A percentile compares a stretch with the other conserved stretches of the same genome.
Evolutionary conservation across 257 asterid genomes (phyloP).

Genomic region (Ophiorrhiza pumila): DNA sequence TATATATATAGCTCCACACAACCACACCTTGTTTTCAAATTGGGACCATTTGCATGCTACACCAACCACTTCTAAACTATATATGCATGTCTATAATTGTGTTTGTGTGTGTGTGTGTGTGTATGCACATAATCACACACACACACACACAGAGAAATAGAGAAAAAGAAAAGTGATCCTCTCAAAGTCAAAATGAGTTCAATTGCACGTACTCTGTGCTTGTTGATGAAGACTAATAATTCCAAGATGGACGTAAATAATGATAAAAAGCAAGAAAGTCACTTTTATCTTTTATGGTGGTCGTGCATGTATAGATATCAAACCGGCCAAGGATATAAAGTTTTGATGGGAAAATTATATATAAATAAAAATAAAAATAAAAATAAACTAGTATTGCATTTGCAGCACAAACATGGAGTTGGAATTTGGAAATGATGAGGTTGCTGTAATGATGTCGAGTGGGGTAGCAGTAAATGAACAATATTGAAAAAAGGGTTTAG

Average conservation of each 20-base stretch:
- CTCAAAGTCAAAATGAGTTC: constrained; percentile 17
- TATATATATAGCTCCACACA: too few species aligned
- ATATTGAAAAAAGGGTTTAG: constrained; percentile 8
- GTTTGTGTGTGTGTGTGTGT: background rate
- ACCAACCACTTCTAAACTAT: background rate
- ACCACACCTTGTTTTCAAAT: background rate
- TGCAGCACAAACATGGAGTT: constrained; percentile 3
- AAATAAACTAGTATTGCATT: background rate
- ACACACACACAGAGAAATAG: background rate
- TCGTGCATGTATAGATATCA: constrained; percentile 1
- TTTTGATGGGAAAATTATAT: background rate
- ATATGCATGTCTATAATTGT: background rate
- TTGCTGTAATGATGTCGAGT: constrained; percentile 35
- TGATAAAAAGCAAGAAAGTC: constrained; percentile 33
- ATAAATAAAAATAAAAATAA: background rate
- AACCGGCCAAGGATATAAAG: constrained; percentile 15
- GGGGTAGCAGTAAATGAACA: constrained; percentile 31
- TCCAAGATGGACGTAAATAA: constrained; percentile 19
- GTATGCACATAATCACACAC: background rate
- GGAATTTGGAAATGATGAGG: constrained; percentile 34
- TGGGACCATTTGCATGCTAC: background rate
- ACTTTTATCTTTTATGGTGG: constrained; percentile 2
- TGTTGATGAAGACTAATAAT: constrained; percentile 29
- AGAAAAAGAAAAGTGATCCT: background rate
- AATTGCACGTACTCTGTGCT: constrained; percentile 21